Conservation (phyloP, 805 yeast genomes). For the Lipomyces orientalis region DNA sequence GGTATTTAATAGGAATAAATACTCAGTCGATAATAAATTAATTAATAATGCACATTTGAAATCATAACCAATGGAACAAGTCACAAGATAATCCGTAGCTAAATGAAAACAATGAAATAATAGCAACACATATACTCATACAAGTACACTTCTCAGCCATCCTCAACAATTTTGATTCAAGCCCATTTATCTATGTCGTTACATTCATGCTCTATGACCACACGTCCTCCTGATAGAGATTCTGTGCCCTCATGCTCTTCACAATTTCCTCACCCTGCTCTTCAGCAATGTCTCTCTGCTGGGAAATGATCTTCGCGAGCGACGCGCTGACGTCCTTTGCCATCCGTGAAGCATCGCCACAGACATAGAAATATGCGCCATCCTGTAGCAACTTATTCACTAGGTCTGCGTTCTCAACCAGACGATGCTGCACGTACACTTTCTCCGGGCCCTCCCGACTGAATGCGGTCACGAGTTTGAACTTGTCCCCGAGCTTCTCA, state of each 20-base stretch:
- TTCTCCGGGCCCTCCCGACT: conserved; percentile 72
- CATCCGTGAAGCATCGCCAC: conserved; percentile 97
- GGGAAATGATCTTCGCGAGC: conserved; percentile 64
- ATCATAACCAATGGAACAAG: neutral
- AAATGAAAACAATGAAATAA: neutral
- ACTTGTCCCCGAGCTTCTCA: conserved; percentile 59
- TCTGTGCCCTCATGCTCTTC: conserved; percentile 78
- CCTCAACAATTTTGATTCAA: neutral
- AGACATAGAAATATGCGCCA: conserved; percentile 91
- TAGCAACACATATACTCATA: neutral
- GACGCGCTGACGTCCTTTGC: conserved; percentile 88
- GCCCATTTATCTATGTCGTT: neutral
- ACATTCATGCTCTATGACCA: conserved; percentile 62
- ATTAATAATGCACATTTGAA: neutral
- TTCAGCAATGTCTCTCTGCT: conserved; percentile 65
- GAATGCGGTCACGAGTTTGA: conserved; percentile 81
- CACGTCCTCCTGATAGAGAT: conserved; percentile 95
- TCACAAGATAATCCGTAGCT: neutral
- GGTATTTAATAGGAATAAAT: neutral
- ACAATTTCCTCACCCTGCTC: conserved; percentile 77
- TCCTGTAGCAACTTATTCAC: conserved; percentile 58
- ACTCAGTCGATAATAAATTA: neutral
- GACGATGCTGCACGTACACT: conserved; percentile 84
- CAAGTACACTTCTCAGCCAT: neutral
- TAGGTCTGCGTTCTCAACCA: conserved; percentile 55